Percentiles rank a stretch among this genome's conserved stretches.
These are phyloP conservation scores for Lecanosticta acicola DNA, from an alignment of 2,329 filamentous ascomycete species.

Conservation along the genomic window DNA sequence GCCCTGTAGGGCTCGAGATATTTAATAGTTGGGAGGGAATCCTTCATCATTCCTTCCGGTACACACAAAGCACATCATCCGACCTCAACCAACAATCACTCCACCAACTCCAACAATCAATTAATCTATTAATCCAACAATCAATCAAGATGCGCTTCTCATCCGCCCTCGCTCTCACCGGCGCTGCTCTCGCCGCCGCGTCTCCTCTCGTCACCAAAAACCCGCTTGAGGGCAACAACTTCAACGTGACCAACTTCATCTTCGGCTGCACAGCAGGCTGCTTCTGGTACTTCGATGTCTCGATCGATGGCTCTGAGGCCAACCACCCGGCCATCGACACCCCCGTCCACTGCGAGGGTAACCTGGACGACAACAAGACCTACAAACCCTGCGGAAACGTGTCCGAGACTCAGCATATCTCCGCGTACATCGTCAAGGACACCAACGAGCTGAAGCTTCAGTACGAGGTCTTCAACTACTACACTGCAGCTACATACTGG, in stretches of 20 bases:
- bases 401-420: slow-evolving; percentile 13
- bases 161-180: slow-evolving; percentile 16
- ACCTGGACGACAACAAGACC: slow-evolving; percentile 12
- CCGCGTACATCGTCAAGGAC: slow-evolving; percentile 20
- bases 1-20: too few species aligned
- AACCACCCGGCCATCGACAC: slow-evolving; percentile 17
- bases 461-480: slow-evolving; percentile 12
- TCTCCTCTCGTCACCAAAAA: slow-evolving; percentile 5
- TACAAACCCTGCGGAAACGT: slow-evolving; percentile 21
- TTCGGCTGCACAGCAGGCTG: slow-evolving; percentile 24
- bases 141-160: slow-evolving; percentile 18
- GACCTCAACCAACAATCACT: not conserved
- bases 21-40: too few species aligned
- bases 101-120: not conserved
- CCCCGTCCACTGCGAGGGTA: slow-evolving; percentile 18
- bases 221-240: slow-evolving; percentile 5
- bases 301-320: slow-evolving; percentile 9
- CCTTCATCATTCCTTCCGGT: too few species aligned
- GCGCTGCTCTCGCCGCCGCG: slow-evolving; percentile 18
- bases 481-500: slow-evolving; percentile 5
- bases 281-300: slow-evolving; percentile 21
- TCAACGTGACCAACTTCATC: slow-evolving; percentile 23
- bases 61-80: too few species aligned
- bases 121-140: not conserved
- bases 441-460: slow-evolving; percentile 19